Conservation (phyloP, 169 alveolate species). For the Cryptosporidium felis region DNA sequence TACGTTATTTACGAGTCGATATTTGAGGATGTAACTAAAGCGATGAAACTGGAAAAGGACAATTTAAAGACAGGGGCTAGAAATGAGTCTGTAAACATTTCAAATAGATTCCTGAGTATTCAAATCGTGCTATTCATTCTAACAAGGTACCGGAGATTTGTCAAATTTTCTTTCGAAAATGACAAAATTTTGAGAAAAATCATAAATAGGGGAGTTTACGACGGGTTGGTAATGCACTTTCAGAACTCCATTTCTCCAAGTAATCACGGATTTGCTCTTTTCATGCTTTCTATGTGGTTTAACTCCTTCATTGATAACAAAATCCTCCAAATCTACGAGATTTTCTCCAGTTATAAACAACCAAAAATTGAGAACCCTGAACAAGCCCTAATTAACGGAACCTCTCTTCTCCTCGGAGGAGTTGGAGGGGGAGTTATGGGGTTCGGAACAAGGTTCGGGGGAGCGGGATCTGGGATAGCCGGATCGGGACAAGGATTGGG, state of each 20-base stretch:
- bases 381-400: neutral
- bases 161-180: constrained; percentile 31
- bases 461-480: too few species aligned
- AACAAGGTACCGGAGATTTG: constrained; percentile 15
- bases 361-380: neutral
- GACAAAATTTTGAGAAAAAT: neutral
- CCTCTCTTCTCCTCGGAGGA: too few species aligned
- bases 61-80: neutral
- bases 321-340: neutral
- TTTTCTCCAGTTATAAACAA: neutral
- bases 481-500: too few species aligned
- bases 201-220: constrained; percentile 24
- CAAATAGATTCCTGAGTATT: constrained; percentile 27
- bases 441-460: too few species aligned
- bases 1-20: constrained; percentile 56
- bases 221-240: constrained; percentile 26
- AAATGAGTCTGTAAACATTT: neutral
- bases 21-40: constrained; percentile 31
- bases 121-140: constrained; percentile 33
- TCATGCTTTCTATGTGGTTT: constrained; percentile 32
- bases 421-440: too few species aligned
- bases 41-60: constrained; percentile 6
- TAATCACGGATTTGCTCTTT: neutral
- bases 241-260: constrained; percentile 20
- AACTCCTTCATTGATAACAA: constrained; percentile 55